A percentile compares a stretch with the other conserved stretches of the same genome.
Evolutionary conservation across 1,284 basidiomycete genomes (phyloP).

Genomic region (Leccinum pachyderme): DNA sequence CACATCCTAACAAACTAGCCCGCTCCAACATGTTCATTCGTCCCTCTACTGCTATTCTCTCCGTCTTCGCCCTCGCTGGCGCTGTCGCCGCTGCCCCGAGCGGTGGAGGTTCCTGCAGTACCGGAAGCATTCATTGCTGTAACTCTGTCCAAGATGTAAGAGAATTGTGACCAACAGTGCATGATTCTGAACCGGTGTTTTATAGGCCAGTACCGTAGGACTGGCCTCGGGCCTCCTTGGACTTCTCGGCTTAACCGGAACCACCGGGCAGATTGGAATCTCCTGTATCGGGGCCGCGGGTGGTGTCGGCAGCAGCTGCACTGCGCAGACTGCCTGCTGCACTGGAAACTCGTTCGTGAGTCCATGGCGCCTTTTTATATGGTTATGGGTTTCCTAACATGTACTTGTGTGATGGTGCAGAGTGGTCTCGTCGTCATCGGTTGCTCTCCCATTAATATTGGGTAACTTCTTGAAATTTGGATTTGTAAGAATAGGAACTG

Average conservation of each 20-base stretch:
- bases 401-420: background rate
- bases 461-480: background rate
- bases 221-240: background rate
- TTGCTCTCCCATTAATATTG: conserved; percentile 12
- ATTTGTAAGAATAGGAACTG: background rate
- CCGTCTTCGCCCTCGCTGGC: conserved; percentile 7
- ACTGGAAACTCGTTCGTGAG: conserved; percentile 16
- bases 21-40: conserved; percentile 14
- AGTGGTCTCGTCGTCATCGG: conserved; percentile 9
- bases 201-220: background rate
- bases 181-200: background rate
- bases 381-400: background rate
- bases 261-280: conserved; percentile 8
- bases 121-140: conserved; percentile 19
- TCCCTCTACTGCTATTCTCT: conserved; percentile 7
- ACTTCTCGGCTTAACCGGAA: background rate
- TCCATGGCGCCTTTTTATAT: background rate
- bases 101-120: conserved; percentile 9
- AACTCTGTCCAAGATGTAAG: conserved; percentile 4
- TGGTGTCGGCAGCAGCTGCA: conserved; percentile 7
- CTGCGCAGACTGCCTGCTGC: conserved; percentile 19
- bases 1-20: background rate
- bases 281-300: conserved; percentile 11
- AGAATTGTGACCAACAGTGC: background rate
- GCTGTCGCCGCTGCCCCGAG: conserved; percentile 9